Evolutionary conservation across 495 filamentous ascomycete genomes (phyloP).

Genomic region (Neurospora sp.): DNA sequence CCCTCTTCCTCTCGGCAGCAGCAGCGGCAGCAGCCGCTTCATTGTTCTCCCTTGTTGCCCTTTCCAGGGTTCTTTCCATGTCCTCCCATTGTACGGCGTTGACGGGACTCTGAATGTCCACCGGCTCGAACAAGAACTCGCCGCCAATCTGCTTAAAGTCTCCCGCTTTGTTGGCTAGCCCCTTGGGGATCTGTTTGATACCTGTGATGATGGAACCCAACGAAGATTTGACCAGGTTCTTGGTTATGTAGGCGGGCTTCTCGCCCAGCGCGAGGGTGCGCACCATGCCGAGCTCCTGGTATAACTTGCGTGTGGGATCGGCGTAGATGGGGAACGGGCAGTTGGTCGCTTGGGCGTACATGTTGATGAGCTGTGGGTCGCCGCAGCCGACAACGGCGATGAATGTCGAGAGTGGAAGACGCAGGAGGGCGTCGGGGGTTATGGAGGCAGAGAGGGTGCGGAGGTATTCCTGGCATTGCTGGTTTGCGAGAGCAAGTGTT

Average conservation of each 20-base stretch:
- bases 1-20: background rate
- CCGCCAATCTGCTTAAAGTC: conserved; percentile 67
- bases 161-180: conserved; percentile 54
- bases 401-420: conserved; percentile 48
- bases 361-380: conserved; percentile 57
- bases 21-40: background rate
- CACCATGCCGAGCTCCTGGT: conserved; percentile 62
- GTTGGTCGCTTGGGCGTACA: conserved; percentile 50
- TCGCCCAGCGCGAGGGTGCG: conserved; percentile 51
- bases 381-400: conserved; percentile 75
- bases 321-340: conserved; percentile 77
- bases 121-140: conserved; percentile 68
- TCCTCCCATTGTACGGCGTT: conserved; percentile 19
- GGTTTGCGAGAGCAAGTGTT: background rate
- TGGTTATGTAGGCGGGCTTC: conserved; percentile 57
- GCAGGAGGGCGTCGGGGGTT: conserved; percentile 43
- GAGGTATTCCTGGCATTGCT: conserved; percentile 71
- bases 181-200: conserved; percentile 40
- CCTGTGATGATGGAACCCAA: conserved; percentile 45
- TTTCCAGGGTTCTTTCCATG: conserved; percentile 10
- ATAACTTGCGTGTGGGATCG: conserved; percentile 61
- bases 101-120: conserved; percentile 22
- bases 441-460: conserved; percentile 50
- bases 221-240: conserved; percentile 34
- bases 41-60: conserved; percentile 9